Percentiles rank a stretch among this genome's conserved stretches.
phyloP scores from a whole-genome alignment of 2,329 filamentous ascomycete genomes.

The Biscogniauxia mediterranea region DNA sequence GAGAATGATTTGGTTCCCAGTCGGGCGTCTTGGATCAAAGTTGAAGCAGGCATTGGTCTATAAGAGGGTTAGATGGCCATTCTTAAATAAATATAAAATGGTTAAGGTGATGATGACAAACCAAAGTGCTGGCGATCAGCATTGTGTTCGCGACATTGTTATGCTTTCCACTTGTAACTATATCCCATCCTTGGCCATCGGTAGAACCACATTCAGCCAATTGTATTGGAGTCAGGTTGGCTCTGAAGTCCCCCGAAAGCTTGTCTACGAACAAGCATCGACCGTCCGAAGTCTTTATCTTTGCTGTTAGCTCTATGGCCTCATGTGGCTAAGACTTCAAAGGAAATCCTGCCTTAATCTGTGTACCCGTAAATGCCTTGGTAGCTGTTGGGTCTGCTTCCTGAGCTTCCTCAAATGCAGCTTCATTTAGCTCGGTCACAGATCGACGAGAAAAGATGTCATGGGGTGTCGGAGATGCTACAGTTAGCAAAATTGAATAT shows the following conservation, averaged over 20 bases:
- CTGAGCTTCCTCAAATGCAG: slow-evolving; percentile 42
- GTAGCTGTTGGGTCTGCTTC: slow-evolving; percentile 41
- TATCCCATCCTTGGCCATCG: slow-evolving; percentile 42
- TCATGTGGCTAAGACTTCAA: not conserved
- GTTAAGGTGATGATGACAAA: slow-evolving; percentile 21
- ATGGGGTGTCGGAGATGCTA: slow-evolving; percentile 13
- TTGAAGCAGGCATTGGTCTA: slow-evolving; percentile 58
- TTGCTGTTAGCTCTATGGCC: slow-evolving; percentile 5
- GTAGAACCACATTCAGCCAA: slow-evolving; percentile 41
- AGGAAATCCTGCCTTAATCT: slow-evolving; percentile 35
- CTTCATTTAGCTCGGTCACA: slow-evolving; percentile 37
- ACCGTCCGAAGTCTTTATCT: slow-evolving; percentile 37
- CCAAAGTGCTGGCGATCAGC: slow-evolving; percentile 54
- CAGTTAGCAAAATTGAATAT: slow-evolving; percentile 9
- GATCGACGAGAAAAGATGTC: slow-evolving; percentile 15
- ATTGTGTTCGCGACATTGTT: slow-evolving; percentile 45
- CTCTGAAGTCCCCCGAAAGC: slow-evolving; percentile 44
- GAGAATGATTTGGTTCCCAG: slow-evolving; percentile 52
- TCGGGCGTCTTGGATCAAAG: slow-evolving; percentile 51
- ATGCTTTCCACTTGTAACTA: slow-evolving; percentile 48
- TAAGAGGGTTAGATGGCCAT: slow-evolving; percentile 6
- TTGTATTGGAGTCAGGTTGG: slow-evolving; percentile 43
- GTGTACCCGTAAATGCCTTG: slow-evolving; percentile 37
- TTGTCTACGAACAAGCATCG: slow-evolving; percentile 43
- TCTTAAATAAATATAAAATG: not conserved